These are phyloP conservation scores for Cladophialophora chaetospira DNA, from an alignment of 2,329 filamentous ascomycete species.

Conservation along the genomic window DNA sequence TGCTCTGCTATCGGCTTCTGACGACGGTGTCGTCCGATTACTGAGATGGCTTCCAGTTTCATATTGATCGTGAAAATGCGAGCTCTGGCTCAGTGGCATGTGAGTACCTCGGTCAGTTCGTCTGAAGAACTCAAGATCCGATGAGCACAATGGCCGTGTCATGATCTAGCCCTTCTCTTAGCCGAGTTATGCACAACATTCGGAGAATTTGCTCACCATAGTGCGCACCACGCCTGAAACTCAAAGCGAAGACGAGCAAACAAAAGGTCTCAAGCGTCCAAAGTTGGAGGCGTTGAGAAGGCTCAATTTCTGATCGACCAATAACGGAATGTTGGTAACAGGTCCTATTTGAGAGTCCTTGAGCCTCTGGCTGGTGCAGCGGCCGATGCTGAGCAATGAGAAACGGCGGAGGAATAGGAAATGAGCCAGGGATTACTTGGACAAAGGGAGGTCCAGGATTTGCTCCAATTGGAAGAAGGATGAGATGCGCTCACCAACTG, in stretches of 20 bases:
- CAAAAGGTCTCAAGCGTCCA: slow-evolving; percentile 1
- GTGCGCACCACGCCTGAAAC: slow-evolving; percentile 11
- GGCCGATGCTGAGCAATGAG: slow-evolving; percentile 16
- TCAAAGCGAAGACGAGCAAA: not conserved
- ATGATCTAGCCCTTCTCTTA: slow-evolving; percentile 25
- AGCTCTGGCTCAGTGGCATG: slow-evolving; percentile 28
- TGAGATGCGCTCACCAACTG: slow-evolving; percentile 1
- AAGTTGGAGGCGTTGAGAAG: not conserved
- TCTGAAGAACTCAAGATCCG: slow-evolving; percentile 33
- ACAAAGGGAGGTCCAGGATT: slow-evolving; percentile 18
- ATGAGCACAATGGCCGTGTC: slow-evolving; percentile 23
- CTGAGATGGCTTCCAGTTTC: slow-evolving; percentile 22
- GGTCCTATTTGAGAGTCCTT: slow-evolving; percentile 1
- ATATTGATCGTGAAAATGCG: slow-evolving; percentile 28
- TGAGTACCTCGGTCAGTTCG: slow-evolving; percentile 32
- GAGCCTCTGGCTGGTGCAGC: slow-evolving; percentile 2
- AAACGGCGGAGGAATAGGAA: slow-evolving; percentile 10
- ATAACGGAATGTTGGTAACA: not conserved
- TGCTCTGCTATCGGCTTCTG: slow-evolving; percentile 32
- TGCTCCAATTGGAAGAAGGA: slow-evolving; percentile 22
- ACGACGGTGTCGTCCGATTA: slow-evolving; percentile 28
- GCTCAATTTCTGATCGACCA: not conserved
- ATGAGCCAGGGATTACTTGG: slow-evolving; percentile 17
- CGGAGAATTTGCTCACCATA: slow-evolving; percentile 18
- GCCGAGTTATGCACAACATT: not conserved